A percentile compares a stretch with the other conserved stretches of the same genome.
Conservation (phyloP, 345 rosid species). For the Bretschneidera sinensis region DNA sequence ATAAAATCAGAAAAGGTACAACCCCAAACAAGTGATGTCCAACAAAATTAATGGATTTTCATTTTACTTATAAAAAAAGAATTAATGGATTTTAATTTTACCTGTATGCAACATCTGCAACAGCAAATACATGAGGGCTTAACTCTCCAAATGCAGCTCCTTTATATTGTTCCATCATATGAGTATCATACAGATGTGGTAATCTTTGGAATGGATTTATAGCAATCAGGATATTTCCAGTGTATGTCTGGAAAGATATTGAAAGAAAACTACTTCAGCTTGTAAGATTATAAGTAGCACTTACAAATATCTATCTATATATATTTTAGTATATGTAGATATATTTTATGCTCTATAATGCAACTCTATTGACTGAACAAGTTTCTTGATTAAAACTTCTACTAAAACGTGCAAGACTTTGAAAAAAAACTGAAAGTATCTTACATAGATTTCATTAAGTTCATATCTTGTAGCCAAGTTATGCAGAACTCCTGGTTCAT, state of each 20-base stretch:
- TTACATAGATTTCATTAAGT: constrained; percentile 95
- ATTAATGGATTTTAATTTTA: constrained; percentile 19
- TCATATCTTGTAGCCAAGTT: constrained; percentile 95
- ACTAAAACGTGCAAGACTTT: not conserved
- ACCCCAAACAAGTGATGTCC: constrained; percentile 10
- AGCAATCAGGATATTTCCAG: constrained; percentile 96
- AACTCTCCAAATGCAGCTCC: constrained; percentile 98
- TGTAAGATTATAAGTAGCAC: constrained; percentile 5
- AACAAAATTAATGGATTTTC: constrained; percentile 4
- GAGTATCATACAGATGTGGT: constrained; percentile 96
- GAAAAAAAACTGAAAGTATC: constrained; percentile 23
- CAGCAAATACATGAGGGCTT: constrained; percentile 98
- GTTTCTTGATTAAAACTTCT: too few species aligned
- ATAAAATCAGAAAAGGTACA: constrained; percentile 25
- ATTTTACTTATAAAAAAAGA: not conserved
- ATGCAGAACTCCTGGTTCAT: constrained; percentile 94
- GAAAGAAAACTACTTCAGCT: constrained; percentile 14
- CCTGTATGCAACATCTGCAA: constrained; percentile 99
- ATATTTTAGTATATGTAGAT: too few species aligned
- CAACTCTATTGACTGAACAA: not conserved
- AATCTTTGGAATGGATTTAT: constrained; percentile 98
- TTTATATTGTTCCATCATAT: constrained; percentile 99
- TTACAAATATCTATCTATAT: not conserved
- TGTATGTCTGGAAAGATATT: constrained; percentile 67
- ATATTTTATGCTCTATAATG: not conserved